A percentile compares a stretch with the other conserved stretches of the same genome.
phyloP scores from a whole-genome alignment of 331 rosid genomes.

The Phaseolus coccineus region DNA sequence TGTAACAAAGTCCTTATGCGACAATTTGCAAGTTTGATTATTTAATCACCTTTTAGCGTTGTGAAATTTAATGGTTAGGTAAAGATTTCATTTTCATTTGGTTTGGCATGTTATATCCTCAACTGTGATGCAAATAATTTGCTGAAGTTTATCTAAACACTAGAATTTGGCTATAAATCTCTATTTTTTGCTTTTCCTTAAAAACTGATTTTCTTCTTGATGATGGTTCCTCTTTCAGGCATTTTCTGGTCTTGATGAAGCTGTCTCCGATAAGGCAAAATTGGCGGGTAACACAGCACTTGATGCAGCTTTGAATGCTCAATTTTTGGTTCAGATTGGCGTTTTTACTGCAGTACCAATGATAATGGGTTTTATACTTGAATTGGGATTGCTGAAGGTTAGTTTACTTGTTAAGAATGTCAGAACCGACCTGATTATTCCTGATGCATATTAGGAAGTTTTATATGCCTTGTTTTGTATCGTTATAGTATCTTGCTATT shows the following conservation, averaged over 20 bases:
- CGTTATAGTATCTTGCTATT: too few relatives aligned
- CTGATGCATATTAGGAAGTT: too few relatives aligned
- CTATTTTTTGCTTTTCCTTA: not conserved
- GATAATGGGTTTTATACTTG: constrained; percentile 96
- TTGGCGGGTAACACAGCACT: constrained; percentile 78
- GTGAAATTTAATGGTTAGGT: constrained; percentile 4
- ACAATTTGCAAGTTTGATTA: not conserved
- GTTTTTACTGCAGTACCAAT: constrained; percentile 95
- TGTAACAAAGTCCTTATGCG: too few relatives aligned
- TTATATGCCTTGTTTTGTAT: too few relatives aligned
- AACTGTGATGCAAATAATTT: not conserved
- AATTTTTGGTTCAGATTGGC: constrained; percentile 96
- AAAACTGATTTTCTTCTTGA: constrained; percentile 23
- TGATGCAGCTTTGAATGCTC: constrained; percentile 92
- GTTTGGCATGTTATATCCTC: constrained; percentile 13
- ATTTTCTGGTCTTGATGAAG: constrained; percentile 84
- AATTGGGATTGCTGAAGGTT: constrained; percentile 89
- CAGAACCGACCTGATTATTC: too few relatives aligned
- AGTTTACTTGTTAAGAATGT: constrained; percentile 26
- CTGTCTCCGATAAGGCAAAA: constrained; percentile 64
- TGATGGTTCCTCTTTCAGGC: constrained; percentile 65
- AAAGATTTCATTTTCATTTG: not conserved
- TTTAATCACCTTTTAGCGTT: constrained; percentile 2
- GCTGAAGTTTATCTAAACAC: not conserved
- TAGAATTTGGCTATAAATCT: not conserved